Evolutionary conservation across 2,329 filamentous ascomycete species (phyloP).

Genomic region (Colletotrichum sp.): DNA sequence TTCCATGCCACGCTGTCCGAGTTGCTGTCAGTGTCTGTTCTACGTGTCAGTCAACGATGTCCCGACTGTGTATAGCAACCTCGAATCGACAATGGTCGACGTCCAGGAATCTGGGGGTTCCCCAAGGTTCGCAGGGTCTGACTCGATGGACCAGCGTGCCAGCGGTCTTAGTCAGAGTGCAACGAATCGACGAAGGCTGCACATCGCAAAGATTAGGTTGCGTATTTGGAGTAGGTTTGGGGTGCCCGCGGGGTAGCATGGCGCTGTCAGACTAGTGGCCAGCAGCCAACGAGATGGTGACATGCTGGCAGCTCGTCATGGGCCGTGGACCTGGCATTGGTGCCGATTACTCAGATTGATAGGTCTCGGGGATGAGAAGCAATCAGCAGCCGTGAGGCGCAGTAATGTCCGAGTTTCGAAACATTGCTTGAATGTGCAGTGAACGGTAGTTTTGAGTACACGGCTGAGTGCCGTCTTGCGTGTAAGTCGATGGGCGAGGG

Average conservation of each 20-base stretch:
- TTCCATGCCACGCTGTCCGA: neutral
- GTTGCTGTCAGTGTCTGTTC: neutral
- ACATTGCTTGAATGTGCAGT: neutral
- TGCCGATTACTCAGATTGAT: neutral
- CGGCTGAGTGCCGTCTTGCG: neutral
- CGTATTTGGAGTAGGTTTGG: neutral
- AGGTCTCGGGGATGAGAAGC: neutral
- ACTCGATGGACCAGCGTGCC: neutral
- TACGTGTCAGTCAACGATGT: neutral
- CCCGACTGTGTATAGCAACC: neutral
- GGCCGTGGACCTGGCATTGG: neutral
- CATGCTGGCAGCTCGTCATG: neutral
- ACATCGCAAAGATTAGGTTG: conserved; percentile 2
- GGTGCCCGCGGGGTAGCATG: neutral
- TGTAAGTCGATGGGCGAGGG: neutral
- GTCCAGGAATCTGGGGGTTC: neutral
- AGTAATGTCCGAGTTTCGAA: neutral
- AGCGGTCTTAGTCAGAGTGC: neutral
- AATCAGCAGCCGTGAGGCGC: neutral
- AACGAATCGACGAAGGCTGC: neutral
- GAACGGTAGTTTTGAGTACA: too few relatives aligned
- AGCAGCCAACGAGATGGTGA: neutral
- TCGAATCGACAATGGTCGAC: neutral
- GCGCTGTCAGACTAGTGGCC: neutral
- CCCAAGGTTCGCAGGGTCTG: neutral